Evolutionary conservation across 306 rosid species (phyloP), one percentile per base, ranked within the genome.

Genomic region (Spatholobus suberectus): DNA sequence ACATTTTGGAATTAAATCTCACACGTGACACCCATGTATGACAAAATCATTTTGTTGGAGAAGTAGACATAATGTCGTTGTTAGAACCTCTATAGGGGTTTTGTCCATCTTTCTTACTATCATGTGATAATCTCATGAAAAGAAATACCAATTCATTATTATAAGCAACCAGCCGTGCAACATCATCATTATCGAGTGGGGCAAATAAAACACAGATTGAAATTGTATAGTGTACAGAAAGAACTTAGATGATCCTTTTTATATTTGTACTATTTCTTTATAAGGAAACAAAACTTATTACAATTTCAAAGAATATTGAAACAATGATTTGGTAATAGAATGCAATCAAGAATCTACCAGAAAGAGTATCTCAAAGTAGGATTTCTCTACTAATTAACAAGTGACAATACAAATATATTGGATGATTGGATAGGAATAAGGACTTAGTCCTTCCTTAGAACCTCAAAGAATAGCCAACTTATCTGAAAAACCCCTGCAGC

Each of bases 241-340:
- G 79, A 58, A 61, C 41, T 72, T 21, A 2, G 78, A 59, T 44
- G 12, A 32, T 43, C 7, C 34, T 27, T 18, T 44, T 70, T 71
- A 46, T 34, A 81, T 81, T 57, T 21, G 61, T 41, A 80, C 57
- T 21, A 57, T 81, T 17, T 72, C 63, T 59, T 14, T 55, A 23
- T 52, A 38, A 24, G 20, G 75, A 81, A 65, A 62, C 20, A 73
- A 47, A 62, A 62, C 80, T 76, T 69, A 43, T 76, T 82, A 76
- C 82, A 82, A 67, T 75, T 82, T 41, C 43, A 68, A 76, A 76
- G 72, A 69, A 76, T 76, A 32, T 82, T 67, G 77, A 76, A 63
- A 69, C 41, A 68, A 62, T 73, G 67, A 37, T 73, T 35, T 14
- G 65, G 43, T 68, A 23, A 76, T 82, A 34, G 51, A 75, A 82